These are phyloP conservation scores for Aspergillus sp. DNA, from an alignment of 2,329 filamentous ascomycete species.

Conservation along the genomic window DNA sequence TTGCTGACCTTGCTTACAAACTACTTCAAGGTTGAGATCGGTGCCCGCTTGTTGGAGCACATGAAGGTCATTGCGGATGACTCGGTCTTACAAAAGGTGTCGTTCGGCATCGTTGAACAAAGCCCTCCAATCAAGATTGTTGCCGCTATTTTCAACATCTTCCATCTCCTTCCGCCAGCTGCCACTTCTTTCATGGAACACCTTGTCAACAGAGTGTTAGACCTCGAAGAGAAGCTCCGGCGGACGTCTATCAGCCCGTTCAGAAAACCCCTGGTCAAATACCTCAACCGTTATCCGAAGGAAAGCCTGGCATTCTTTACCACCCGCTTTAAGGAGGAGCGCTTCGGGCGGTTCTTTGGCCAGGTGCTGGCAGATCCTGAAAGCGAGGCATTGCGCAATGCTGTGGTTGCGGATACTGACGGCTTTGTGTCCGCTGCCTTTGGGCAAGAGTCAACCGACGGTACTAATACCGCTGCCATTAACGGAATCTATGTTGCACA, in stretches of 20 bases:
- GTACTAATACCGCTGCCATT: slow-evolving; percentile 74
- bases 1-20: slow-evolving; percentile 89
- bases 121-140: slow-evolving; percentile 92
- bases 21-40: slow-evolving; percentile 99
- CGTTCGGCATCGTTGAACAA: slow-evolving; percentile 93
- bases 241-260: slow-evolving; percentile 91
- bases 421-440: slow-evolving; percentile 65
- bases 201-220: slow-evolving; percentile 85
- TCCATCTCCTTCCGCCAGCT: slow-evolving; percentile 87
- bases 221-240: slow-evolving; percentile 79
- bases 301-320: slow-evolving; percentile 81
- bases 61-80: slow-evolving; percentile 87
- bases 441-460: slow-evolving; percentile 63
- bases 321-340: slow-evolving; percentile 76
- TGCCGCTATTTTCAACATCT: slow-evolving; percentile 92
- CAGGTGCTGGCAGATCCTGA: slow-evolving; percentile 77
- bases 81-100: slow-evolving; percentile 77
- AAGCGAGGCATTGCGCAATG: slow-evolving; percentile 71
- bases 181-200: slow-evolving; percentile 89
- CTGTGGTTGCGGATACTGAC: slow-evolving; percentile 71
- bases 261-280: slow-evolving; percentile 83
- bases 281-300: slow-evolving; percentile 87
- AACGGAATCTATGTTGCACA: slow-evolving; percentile 86
- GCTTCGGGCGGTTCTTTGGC: slow-evolving; percentile 85
- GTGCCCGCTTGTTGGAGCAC: slow-evolving; percentile 86